Conservation (phyloP, 108 stramenopile species). For the Mayamaea pseudoterrestris region DNA sequence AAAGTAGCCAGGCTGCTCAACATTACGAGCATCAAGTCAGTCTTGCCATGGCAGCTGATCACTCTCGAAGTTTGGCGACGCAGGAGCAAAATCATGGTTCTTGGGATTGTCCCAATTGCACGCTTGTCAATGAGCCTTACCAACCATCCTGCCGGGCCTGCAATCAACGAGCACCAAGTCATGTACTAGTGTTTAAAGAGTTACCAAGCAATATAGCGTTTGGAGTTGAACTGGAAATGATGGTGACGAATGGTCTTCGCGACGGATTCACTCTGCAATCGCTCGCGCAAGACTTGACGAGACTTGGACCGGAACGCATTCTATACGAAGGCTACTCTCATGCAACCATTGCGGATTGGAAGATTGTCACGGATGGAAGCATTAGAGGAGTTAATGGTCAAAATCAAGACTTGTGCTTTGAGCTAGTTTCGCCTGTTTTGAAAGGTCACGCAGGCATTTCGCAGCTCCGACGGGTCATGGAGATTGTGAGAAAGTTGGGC, state of each 20-base stretch:
- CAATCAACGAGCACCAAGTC: background rate
- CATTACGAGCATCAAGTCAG: too few species aligned
- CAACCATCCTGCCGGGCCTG: background rate
- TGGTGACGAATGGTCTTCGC: slow-evolving; percentile 6
- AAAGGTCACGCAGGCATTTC: background rate
- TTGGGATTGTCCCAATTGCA: too few species aligned
- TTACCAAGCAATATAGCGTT: background rate
- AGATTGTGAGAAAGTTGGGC: slow-evolving; percentile 3
- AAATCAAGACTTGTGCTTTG: slow-evolving; percentile 10
- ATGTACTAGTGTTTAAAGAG: slow-evolving; percentile 4
- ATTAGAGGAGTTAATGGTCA: background rate
- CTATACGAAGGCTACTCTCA: slow-evolving; percentile 5
- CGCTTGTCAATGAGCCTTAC: slow-evolving; percentile 6
- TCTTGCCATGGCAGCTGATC: too few species aligned
- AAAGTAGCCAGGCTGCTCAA: too few species aligned
- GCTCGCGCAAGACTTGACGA: background rate
- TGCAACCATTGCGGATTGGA: slow-evolving; percentile 4
- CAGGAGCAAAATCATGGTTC: too few species aligned
- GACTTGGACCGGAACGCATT: background rate
- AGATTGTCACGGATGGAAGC: slow-evolving; percentile 10
- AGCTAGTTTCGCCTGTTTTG: slow-evolving; percentile 9
- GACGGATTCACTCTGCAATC: slow-evolving; percentile 5
- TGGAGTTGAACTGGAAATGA: slow-evolving; percentile 9
- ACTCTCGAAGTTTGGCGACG: too few species aligned
- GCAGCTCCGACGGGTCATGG: slow-evolving; percentile 1